Conservation (phyloP, 2,329 filamentous ascomycete genomes). For the Pseudogymnoascus sp. region DNA sequence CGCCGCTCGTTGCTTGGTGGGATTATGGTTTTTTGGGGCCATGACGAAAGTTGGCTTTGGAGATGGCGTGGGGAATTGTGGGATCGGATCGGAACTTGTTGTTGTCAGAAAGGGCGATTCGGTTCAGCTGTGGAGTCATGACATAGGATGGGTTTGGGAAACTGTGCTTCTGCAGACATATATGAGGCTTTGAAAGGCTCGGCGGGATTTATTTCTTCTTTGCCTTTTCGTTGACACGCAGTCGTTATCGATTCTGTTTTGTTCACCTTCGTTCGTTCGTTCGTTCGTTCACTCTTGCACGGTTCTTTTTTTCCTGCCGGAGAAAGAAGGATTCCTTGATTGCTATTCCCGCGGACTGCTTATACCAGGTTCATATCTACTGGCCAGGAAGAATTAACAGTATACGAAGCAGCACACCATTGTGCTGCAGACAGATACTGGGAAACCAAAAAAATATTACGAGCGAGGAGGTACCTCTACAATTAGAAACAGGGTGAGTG, state of each 20-base stretch:
- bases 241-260: background rate
- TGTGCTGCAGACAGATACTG: background rate
- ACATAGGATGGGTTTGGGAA: background rate
- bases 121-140: background rate
- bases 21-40: background rate
- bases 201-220: background rate
- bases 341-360: background rate
- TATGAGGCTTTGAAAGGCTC: background rate
- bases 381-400: background rate
- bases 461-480: background rate
- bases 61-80: background rate
- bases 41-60: background rate
- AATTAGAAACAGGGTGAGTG: conserved; percentile 6
- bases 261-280: background rate
- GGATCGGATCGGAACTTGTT: background rate
- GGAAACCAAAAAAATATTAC: background rate
- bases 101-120: background rate
- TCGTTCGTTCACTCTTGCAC: background rate
- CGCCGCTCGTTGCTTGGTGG: background rate
- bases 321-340: background rate
- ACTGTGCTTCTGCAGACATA: background rate
- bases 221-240: background rate
- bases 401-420: conserved; percentile 1
- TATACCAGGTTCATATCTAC: background rate
- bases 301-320: background rate